Evolutionary conservation across 257 asterid species (phyloP).

Genomic region (Solanum medicagineum): DNA sequence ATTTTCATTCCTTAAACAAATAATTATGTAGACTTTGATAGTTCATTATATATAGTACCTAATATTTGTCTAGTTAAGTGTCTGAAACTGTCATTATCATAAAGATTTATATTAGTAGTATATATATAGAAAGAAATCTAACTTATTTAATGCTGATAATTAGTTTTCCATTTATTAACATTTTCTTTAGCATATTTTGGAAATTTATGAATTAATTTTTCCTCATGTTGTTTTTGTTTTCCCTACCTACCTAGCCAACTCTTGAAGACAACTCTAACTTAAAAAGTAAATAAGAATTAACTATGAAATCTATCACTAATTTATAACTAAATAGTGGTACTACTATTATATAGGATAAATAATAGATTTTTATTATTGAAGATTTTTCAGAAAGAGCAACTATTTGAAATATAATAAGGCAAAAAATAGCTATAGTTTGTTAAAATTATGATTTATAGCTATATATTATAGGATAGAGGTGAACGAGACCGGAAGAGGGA

Average conservation of each 20-base stretch:
- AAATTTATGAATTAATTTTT: background rate
- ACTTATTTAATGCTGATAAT: background rate
- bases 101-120: background rate
- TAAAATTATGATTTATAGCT: no score
- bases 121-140: background rate
- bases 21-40: background rate
- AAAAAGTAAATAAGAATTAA: background rate
- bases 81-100: constrained; percentile 6
- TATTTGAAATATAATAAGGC: no score
- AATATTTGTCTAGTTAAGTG: background rate
- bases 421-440: no score
- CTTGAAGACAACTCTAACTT: background rate
- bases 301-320: background rate
- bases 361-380: background rate
- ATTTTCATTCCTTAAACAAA: background rate
- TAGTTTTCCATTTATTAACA: background rate
- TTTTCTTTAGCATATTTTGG: background rate
- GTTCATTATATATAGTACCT: background rate
- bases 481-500: no score
- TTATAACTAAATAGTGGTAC: no score
- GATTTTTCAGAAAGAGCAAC: no score
- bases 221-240: background rate
- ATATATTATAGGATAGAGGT: no score
- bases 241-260: background rate
- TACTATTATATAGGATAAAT: background rate